Conservation (phyloP, 1,284 basidiomycete genomes). For the Thelephora terrestris region DNA sequence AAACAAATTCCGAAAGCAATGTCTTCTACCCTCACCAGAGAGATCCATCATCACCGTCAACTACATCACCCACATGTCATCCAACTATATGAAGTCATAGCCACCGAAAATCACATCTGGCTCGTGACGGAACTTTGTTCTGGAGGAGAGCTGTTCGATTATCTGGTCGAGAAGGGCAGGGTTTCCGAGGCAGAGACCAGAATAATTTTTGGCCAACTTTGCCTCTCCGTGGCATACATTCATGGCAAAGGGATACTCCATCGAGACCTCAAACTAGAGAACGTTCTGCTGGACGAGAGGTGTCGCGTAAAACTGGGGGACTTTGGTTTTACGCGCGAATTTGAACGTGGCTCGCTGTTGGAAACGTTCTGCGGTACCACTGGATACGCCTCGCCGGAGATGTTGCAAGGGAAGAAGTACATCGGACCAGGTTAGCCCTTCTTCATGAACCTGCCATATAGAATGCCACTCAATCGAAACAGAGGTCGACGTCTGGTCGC, state of each 20-base stretch:
- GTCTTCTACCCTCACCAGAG: conserved; percentile 84
- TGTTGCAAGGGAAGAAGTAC: conserved; percentile 85
- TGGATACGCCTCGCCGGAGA: conserved; percentile 92
- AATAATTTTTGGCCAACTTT: conserved; percentile 88
- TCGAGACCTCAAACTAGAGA: conserved; percentile 94
- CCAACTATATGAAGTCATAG: conserved; percentile 96
- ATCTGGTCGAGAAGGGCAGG: conserved; percentile 89
- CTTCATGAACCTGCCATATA: conserved; percentile 3
- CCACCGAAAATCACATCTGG: conserved; percentile 93
- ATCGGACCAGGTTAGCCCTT: conserved; percentile 70
- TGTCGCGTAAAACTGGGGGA: conserved; percentile 89
- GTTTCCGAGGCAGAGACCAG: conserved; percentile 77
- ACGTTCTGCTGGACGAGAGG: conserved; percentile 83
- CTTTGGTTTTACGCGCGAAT: conserved; percentile 95
- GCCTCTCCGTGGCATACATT: conserved; percentile 88
- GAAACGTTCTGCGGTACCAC: conserved; percentile 98
- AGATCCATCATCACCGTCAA: conserved; percentile 96
- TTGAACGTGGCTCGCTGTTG: conserved; percentile 74
- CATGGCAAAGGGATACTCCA: conserved; percentile 90
- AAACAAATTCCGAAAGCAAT: conserved; percentile 96
- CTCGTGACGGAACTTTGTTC: conserved; percentile 95
- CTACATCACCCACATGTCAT: conserved; percentile 93
- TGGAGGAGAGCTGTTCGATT: conserved; percentile 96
- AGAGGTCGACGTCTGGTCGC: conserved; percentile 97
- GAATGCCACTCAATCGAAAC: conserved; percentile 19